A percentile compares a stretch with the other conserved stretches of the same genome.
These are phyloP conservation scores for Elsinoe australis DNA, from an alignment of 2,329 filamentous ascomycete species.

Conservation along the genomic window DNA sequence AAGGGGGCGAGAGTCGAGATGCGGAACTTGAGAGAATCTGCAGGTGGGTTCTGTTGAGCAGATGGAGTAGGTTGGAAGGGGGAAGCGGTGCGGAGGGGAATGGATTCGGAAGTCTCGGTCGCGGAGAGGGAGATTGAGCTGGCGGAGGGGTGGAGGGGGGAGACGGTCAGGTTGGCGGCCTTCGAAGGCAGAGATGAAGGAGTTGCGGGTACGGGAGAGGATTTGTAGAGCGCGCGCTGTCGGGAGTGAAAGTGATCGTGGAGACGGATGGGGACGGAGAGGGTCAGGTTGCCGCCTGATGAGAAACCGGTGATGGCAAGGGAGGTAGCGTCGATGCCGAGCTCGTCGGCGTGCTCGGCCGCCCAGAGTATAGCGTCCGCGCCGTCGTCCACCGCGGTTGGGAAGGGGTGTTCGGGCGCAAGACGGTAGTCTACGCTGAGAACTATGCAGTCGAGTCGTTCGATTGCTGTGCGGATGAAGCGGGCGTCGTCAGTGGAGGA, in stretches of 20 bases:
- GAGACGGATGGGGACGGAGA: constrained; percentile 53
- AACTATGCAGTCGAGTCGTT: constrained; percentile 50
- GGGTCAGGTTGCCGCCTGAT: constrained; percentile 55
- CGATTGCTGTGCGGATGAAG: constrained; percentile 51
- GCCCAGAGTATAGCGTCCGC: constrained; percentile 55
- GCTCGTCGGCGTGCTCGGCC: constrained; percentile 47
- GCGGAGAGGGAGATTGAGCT: constrained; percentile 20
- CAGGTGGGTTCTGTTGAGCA: constrained; percentile 19
- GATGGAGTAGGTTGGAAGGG: constrained; percentile 22
- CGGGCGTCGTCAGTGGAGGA: constrained; percentile 53
- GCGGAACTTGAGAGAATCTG: constrained; percentile 31
- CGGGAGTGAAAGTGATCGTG: constrained; percentile 40
- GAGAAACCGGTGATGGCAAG: constrained; percentile 56
- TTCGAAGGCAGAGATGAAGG: background rate
- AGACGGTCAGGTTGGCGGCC: background rate
- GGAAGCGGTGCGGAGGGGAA: constrained; percentile 13
- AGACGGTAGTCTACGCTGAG: constrained; percentile 55
- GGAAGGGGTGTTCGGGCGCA: constrained; percentile 55
- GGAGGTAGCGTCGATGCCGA: constrained; percentile 50
- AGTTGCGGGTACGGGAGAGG: no score
- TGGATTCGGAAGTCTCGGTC: constrained; percentile 20
- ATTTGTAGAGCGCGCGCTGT: constrained; percentile 21
- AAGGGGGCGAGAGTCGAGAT: constrained; percentile 53
- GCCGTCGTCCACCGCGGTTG: constrained; percentile 56
- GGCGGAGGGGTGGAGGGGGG: constrained; percentile 7